Percentiles rank a stretch among this genome's conserved stretches.
Evolutionary conservation across 2,329 filamentous ascomycete species (phyloP).

Genomic region (Penicillium occitanis): DNA sequence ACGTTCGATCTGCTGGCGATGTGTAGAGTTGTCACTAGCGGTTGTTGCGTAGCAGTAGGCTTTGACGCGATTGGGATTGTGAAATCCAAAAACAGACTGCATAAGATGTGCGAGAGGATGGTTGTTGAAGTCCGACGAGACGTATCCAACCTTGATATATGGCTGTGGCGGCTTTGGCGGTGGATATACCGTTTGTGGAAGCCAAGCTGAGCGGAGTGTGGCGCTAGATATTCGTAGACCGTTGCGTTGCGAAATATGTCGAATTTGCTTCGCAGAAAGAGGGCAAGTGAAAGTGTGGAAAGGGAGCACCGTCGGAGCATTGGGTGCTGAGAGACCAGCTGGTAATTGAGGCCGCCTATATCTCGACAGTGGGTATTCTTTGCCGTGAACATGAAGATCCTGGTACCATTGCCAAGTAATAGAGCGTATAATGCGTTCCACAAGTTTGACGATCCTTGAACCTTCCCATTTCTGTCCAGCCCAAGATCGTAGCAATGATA

Average conservation of each 20-base stretch:
- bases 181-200: slow-evolving; percentile 75
- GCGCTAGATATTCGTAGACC: slow-evolving; percentile 89
- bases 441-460: slow-evolving; percentile 74
- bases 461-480: slow-evolving; percentile 81
- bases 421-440: slow-evolving; percentile 79
- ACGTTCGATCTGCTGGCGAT: slow-evolving; percentile 87
- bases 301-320: slow-evolving; percentile 88
- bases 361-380: slow-evolving; percentile 55
- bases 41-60: slow-evolving; percentile 97
- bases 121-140: slow-evolving; percentile 99
- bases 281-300: slow-evolving; percentile 98
- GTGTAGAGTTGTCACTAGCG: slow-evolving; percentile 79
- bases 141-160: slow-evolving; percentile 87
- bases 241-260: slow-evolving; percentile 92
- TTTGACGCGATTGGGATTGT: slow-evolving; percentile 69
- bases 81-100: slow-evolving; percentile 97
- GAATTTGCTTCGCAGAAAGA: slow-evolving; percentile 84
- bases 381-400: slow-evolving; percentile 68
- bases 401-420: slow-evolving; percentile 85
- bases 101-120: slow-evolving; percentile 95
- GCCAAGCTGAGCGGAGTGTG: slow-evolving; percentile 82
- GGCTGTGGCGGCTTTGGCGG: slow-evolving; percentile 80
- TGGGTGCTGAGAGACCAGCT: slow-evolving; percentile 69
- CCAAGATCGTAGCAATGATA: slow-evolving; percentile 57
- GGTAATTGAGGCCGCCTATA: slow-evolving; percentile 77